phyloP scores from a whole-genome alignment of 176 grass and related monocot species.

The Musa troglodytarum region DNA sequence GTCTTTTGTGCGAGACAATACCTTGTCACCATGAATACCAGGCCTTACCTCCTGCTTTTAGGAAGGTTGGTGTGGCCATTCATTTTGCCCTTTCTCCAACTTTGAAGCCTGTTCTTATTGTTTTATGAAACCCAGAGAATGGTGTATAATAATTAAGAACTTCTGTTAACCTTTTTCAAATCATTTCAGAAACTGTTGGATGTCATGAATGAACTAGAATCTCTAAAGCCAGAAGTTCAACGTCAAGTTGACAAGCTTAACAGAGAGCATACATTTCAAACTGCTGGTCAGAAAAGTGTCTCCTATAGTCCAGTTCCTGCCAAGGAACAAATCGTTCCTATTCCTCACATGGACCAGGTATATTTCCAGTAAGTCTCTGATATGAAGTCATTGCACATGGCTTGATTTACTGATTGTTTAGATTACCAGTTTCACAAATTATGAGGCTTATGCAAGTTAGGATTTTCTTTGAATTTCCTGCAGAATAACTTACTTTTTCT shows the following conservation, averaged over 20 bases:
- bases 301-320: constrained; percentile 23
- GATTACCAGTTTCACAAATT: background rate
- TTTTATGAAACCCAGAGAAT: background rate
- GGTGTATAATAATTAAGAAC: background rate
- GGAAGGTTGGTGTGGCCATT: constrained; percentile 44
- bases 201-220: constrained; percentile 83
- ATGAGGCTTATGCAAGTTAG: background rate
- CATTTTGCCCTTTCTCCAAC: background rate
- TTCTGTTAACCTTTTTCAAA: background rate
- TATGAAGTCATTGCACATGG: background rate
- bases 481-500: background rate
- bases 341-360: constrained; percentile 59
- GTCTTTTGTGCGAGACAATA: constrained; percentile 93
- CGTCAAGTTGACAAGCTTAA: constrained; percentile 52
- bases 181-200: constrained; percentile 67
- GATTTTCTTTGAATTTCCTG: too few species aligned
- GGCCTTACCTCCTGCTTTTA: constrained; percentile 41
- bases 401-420: background rate
- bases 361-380: background rate
- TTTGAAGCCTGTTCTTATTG: constrained; percentile 10
- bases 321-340: constrained; percentile 26
- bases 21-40: constrained; percentile 73
- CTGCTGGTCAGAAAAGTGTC: background rate
- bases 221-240: constrained; percentile 80
- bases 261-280: constrained; percentile 30